A percentile compares a stretch with the other conserved stretches of the same genome.
phyloP scores from a whole-genome alignment of 768 basidiomycete genomes.

The Pleurotus sapidus region DNA sequence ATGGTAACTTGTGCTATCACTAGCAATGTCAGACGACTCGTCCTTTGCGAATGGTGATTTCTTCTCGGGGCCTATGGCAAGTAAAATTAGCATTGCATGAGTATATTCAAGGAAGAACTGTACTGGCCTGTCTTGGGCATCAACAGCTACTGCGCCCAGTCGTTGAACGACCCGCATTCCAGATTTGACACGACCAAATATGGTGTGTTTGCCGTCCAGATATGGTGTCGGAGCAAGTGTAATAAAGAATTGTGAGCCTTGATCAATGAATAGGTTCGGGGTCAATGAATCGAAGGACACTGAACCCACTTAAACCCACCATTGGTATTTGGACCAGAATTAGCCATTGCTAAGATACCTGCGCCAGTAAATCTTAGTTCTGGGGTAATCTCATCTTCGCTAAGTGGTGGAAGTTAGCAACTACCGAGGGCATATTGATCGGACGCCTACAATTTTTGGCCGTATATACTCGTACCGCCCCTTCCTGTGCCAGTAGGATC shows the following conservation, averaged over 20 bases:
- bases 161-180: conserved; percentile 94
- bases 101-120: conserved; percentile 6
- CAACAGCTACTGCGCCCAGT: conserved; percentile 86
- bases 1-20: not conserved
- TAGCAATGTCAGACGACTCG: conserved; percentile 28
- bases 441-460: conserved; percentile 74
- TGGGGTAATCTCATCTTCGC: conserved; percentile 88
- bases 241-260: conserved; percentile 95
- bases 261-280: conserved; percentile 56
- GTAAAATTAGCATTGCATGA: conserved; percentile 4
- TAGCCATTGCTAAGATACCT: conserved; percentile 96
- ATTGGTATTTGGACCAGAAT: conserved; percentile 93
- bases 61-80: conserved; percentile 56
- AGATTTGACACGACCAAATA: conserved; percentile 85
- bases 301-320: conserved; percentile 34
- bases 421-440: not conserved
- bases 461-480: conserved; percentile 88
- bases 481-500: conserved; percentile 95
- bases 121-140: conserved; percentile 81
- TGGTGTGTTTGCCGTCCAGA: conserved; percentile 83
- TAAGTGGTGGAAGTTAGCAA: conserved; percentile 20
- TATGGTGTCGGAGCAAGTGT: conserved; percentile 81
- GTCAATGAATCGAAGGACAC: conserved; percentile 16
- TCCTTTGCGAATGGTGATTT: conserved; percentile 88
- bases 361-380: conserved; percentile 94